phyloP scores from a whole-genome alignment of 106 monocot genomes.

The Cymbidium sinense region DNA sequence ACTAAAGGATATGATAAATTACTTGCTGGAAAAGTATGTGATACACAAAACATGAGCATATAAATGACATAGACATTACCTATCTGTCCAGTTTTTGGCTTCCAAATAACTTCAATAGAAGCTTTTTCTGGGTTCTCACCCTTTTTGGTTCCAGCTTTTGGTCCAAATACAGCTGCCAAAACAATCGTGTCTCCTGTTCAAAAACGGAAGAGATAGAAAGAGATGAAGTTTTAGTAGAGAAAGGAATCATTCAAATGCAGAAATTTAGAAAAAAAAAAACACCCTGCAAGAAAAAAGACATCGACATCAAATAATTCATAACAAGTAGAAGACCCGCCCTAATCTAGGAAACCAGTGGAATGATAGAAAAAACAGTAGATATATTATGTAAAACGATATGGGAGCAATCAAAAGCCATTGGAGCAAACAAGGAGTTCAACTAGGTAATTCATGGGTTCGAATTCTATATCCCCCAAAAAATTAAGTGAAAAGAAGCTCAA shows the following conservation, averaged over 20 bases:
- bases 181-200: conserved; percentile 71
- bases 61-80: conserved; percentile 31
- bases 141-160: conserved; percentile 88
- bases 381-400: neutral
- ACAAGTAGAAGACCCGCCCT: neutral
- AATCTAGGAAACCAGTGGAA: neutral
- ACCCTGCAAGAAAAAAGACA: neutral
- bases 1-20: too few species aligned
- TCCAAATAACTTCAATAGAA: conserved; percentile 93
- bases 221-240: neutral
- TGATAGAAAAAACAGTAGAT: neutral
- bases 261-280: neutral
- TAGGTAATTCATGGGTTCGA: neutral
- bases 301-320: neutral
- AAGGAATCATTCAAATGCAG: neutral
- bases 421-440: neutral
- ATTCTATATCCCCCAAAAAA: neutral
- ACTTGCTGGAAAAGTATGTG: neutral
- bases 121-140: conserved; percentile 97
- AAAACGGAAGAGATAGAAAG: neutral
- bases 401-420: neutral
- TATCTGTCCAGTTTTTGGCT: conserved; percentile 89
- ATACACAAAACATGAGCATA: neutral
- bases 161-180: conserved; percentile 95
- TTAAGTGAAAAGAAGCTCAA: neutral